These are phyloP conservation scores for Nakazawaea siamensis DNA, from an alignment of 805 yeast genomes.

Conservation along the genomic window DNA sequence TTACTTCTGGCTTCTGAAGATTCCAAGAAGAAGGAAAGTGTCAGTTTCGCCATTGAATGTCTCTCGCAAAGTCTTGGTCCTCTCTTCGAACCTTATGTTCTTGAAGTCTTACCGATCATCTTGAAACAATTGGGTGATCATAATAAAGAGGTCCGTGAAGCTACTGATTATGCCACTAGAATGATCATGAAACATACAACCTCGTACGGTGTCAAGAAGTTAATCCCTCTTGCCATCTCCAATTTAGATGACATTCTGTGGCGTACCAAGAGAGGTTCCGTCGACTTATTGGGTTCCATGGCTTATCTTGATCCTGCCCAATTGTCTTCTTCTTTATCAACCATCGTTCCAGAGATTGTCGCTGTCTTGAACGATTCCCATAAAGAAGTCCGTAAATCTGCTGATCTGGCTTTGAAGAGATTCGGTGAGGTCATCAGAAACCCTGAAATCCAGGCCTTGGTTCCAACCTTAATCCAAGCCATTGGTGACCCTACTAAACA, in stretches of 20 bases:
- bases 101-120: constrained; percentile 78
- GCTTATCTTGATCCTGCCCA: constrained; percentile 95
- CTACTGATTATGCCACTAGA: constrained; percentile 82
- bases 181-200: constrained; percentile 87
- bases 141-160: constrained; percentile 76
- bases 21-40: constrained; percentile 73
- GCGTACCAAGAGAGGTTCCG: constrained; percentile 97
- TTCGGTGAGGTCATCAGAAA: constrained; percentile 97
- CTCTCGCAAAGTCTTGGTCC: constrained; percentile 69
- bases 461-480: constrained; percentile 80
- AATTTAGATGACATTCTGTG: constrained; percentile 86
- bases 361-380: constrained; percentile 92
- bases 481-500: constrained; percentile 92
- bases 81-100: constrained; percentile 87
- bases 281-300: constrained; percentile 94
- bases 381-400: constrained; percentile 94
- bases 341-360: constrained; percentile 93
- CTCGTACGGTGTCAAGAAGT: constrained; percentile 80
- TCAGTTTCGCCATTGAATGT: constrained; percentile 78
- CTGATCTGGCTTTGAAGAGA: constrained; percentile 77
- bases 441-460: constrained; percentile 91
- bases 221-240: constrained; percentile 84
- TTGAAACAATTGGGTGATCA: constrained; percentile 80
- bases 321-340: constrained; percentile 78
- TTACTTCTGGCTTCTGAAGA: constrained; percentile 79